Conservation (phyloP, 768 basidiomycete species). For the Agrocybe pediades region DNA sequence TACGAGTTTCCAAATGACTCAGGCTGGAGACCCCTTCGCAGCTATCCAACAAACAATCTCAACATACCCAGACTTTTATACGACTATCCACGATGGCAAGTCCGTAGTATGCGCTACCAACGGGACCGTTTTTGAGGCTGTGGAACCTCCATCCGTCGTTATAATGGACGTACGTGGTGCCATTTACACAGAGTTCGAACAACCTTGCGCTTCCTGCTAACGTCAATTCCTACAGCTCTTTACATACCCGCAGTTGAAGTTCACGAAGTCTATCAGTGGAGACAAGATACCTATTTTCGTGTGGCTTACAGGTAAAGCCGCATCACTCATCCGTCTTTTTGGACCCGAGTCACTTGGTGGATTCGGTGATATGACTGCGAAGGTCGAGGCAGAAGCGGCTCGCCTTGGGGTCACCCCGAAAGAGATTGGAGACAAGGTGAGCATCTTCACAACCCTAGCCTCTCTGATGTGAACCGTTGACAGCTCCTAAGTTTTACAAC, state of each 20-base stretch:
- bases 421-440: constrained; percentile 10
- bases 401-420: neutral
- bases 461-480: neutral
- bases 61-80: constrained; percentile 6
- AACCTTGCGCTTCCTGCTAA: neutral
- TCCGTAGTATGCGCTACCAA: constrained; percentile 8
- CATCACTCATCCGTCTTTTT: constrained; percentile 4
- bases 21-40: neutral
- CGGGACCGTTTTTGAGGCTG: constrained; percentile 7
- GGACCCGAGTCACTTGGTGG: constrained; percentile 10
- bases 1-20: constrained; percentile 4
- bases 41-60: constrained; percentile 1
- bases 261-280: constrained; percentile 9
- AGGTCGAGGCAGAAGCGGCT: constrained; percentile 8
- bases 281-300: constrained; percentile 7
- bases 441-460: neutral
- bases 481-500: constrained; percentile 6
- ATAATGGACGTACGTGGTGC: constrained; percentile 15
- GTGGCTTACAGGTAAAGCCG: constrained; percentile 4
- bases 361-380: constrained; percentile 6
- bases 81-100: neutral
- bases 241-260: constrained; percentile 2
- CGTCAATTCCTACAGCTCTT: constrained; percentile 1
- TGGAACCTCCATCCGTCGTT: constrained; percentile 8
- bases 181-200: neutral